Base-by-base conservation (phyloP, 345 rosid species). In the Syzygium jambos region DNA sequence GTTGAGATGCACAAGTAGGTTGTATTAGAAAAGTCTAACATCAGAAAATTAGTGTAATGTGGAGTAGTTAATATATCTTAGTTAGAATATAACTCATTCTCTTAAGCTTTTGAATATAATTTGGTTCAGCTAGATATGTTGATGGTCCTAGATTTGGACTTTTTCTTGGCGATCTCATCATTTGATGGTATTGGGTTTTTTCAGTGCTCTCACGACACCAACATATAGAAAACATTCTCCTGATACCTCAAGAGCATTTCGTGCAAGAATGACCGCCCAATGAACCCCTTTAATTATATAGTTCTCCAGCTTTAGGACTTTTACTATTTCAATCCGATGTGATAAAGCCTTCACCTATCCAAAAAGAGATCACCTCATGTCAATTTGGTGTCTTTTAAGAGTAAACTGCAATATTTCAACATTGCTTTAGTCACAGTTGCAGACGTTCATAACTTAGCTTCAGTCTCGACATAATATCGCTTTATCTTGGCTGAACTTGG, bases 181-280 rank as follows among this genome's bases (percentile, higher is more conserved):
- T 1, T 7, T 61, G 73, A 61, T n/a, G 38, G 0, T 61, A 1
- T 61, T 0, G 1, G n/a, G 14, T 61, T 61, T 61, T 6, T 6
- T 13, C 0, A 0, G 19, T 1, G 0, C 6, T 8, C 38, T 61
- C 4, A 34, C 9, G n/a, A 61, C 19, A 13, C 9, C 12, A 1
- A 29, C 43, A 68, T 8, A 65, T 34, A 19, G 7, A 21, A 34
- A 68, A 34, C 46, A 68, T 68, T 5, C 80, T 68, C 43, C 5
- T 6, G 3, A 30, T 34, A 17, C 46, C 46, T 3, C 16, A 59
- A 12, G n/a, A 27, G 6, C 59, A 55, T 55, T 27, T 23, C 63
- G 11, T 23, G 63, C 13, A 56, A 10, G 63, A 8, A 55, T 10
- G 11, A 56, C 4, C 3, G 23, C 2, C n/a, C 4, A 56, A 59